Base-by-base conservation (phyloP, 495 filamentous ascomycete genomes). In the Penicillium egyptiacum region DNA sequence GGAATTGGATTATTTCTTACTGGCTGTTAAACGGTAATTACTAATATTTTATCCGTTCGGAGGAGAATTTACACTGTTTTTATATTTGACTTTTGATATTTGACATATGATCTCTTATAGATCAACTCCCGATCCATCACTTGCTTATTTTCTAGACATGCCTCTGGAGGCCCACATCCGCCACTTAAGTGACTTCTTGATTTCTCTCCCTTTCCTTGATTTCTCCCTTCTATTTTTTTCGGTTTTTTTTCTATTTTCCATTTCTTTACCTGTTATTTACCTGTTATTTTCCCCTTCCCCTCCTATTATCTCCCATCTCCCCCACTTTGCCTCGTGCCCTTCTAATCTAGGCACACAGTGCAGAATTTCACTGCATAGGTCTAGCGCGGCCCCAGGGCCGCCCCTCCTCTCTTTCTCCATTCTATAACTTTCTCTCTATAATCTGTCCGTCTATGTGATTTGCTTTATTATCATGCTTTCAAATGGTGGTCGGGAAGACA, bases 181-280 rank as follows among this genome's bases (percentile, higher is more conserved):
- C 59, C 62, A 67, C 64, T 47, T 56, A 51, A 28, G 64, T 57
- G n/a, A n/a, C n/a, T n/a, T 14, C 59, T 52, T 25, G 61, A 56
- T 23, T 59, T 28, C 26, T 28, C 26, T 28, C 7, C 26, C 7
- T 53, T 35, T 51, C 17, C 43, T 10, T 57, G 16, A 64, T 56
- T 7, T 68, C 50, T 16, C 57, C 40, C 6, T 28, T 28, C 1
- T 28, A 23, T 23, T 53, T 30, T 63, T 51, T 19, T 35, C 14
- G 57, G 12, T 63, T 56, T 5, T 66, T 62, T 26, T 66, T 59
- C 9, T 55, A 46, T 25, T 40, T 23, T 20, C 42, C 23, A 26
- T 44, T 17, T 45, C 26, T 11, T 42, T 55, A 7, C 63, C 58
- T 5, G 47, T 31, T 14, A 50, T 44, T 39, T 48, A 50, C n/a